A percentile compares a stretch with the other conserved stretches of the same genome.
Conservation (phyloP, 352 stramenopile species). For the Phytophthora aleatoria region DNA sequence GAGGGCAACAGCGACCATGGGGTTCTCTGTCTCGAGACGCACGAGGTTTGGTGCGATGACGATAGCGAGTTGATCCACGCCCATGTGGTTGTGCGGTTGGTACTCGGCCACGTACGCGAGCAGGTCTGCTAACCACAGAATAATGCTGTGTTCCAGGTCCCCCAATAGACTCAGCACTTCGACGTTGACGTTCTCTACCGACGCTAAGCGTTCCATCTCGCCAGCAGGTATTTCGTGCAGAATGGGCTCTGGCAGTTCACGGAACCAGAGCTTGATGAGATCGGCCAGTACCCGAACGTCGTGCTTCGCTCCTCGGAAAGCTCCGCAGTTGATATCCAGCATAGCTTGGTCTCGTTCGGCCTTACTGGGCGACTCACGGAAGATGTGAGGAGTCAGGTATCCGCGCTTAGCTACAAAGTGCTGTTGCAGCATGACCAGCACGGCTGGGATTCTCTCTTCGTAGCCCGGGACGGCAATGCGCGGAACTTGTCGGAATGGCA, state of each 20-base stretch:
- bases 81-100: constrained; percentile 87
- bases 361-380: constrained; percentile 88
- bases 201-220: constrained; percentile 64
- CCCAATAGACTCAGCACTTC: constrained; percentile 58
- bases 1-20: constrained; percentile 83
- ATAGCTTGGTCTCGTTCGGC: constrained; percentile 85
- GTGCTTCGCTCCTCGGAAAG: constrained; percentile 59
- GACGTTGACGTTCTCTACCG: constrained; percentile 46
- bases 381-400: constrained; percentile 78
- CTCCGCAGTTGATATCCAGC: constrained; percentile 82
- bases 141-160: constrained; percentile 55
- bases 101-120: constrained; percentile 72
- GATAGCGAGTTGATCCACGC: constrained; percentile 90
- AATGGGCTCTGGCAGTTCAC: constrained; percentile 81
- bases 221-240: constrained; percentile 76
- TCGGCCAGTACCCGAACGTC: constrained; percentile 88
- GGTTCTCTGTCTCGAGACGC: constrained; percentile 83
- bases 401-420: constrained; percentile 77
- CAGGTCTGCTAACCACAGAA: constrained; percentile 87
- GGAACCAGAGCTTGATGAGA: constrained; percentile 92
- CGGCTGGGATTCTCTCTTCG: constrained; percentile 78
- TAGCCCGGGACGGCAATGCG: constrained; percentile 67
- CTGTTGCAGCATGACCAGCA: constrained; percentile 88
- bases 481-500: constrained; percentile 79
- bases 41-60: constrained; percentile 91